Percentiles rank a stretch among this genome's conserved stretches.
These are phyloP conservation scores for Paratrypanosoma confusum DNA, from an alignment of 208 protist genomes.

Conservation along the genomic window DNA sequence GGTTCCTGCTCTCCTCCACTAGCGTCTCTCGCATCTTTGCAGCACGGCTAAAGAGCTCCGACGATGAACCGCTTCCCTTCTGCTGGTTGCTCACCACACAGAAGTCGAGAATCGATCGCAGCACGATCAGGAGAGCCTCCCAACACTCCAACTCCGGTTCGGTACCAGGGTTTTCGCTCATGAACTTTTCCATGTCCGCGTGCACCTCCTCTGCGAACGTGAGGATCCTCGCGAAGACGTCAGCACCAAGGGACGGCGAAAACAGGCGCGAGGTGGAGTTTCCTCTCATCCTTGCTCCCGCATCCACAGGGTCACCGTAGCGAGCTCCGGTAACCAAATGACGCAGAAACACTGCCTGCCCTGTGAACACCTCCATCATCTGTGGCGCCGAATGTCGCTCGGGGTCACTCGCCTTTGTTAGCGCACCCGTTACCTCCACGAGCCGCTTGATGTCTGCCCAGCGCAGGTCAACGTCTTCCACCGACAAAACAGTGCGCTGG, in stretches of 20 bases:
- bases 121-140: constrained; percentile 57
- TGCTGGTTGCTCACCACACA: constrained; percentile 49
- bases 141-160: constrained; percentile 84
- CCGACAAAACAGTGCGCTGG: constrained; percentile 9
- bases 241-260: constrained; percentile 24
- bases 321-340: constrained; percentile 44
- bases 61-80: constrained; percentile 18
- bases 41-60: constrained; percentile 46
- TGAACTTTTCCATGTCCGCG: constrained; percentile 56
- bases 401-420: constrained; percentile 12
- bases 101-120: constrained; percentile 64
- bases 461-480: constrained; percentile 44
- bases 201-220: constrained; percentile 37
- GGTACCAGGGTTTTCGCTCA: constrained; percentile 19
- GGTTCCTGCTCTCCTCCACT: constrained; percentile 61
- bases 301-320: constrained; percentile 30
- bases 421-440: constrained; percentile 26
- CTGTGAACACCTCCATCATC: constrained; percentile 80
- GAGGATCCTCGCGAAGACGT: constrained; percentile 44
- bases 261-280: constrained; percentile 10
- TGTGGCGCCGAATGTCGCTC: background rate
- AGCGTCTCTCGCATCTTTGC: constrained; percentile 45
- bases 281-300: constrained; percentile 2
- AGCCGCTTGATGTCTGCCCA: constrained; percentile 48
- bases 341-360: constrained; percentile 57